These are phyloP conservation scores for Allium sativum DNA, from an alignment of 106 monocot species.

Conservation along the genomic window DNA sequence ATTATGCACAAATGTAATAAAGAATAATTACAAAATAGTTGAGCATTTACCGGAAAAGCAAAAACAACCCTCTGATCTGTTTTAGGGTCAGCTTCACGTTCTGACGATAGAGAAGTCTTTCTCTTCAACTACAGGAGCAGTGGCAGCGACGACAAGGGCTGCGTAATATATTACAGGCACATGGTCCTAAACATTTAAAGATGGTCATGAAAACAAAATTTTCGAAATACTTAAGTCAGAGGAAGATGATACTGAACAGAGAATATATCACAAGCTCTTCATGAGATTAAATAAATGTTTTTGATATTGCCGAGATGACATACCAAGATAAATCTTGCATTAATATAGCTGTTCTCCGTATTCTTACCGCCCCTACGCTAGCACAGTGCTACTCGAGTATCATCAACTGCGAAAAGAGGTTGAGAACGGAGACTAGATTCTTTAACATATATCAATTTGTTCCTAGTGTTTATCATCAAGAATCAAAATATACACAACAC, in stretches of 20 bases:
- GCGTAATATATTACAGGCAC: too few species aligned
- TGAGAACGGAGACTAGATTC: neutral
- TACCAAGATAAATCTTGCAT: slow-evolving; percentile 92
- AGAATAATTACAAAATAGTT: too few species aligned
- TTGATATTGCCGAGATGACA: neutral
- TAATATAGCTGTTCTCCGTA: slow-evolving; percentile 50
- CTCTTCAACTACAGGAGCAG: too few species aligned
- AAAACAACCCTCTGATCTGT: too few species aligned
- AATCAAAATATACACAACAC: neutral
- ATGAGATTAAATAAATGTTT: neutral
- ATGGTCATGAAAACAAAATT: too few species aligned
- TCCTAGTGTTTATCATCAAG: neutral
- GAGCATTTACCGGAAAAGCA: too few species aligned
- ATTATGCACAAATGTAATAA: too few species aligned
- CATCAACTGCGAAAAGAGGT: slow-evolving; percentile 47
- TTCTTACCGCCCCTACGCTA: slow-evolving; percentile 17
- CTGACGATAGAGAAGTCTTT: too few species aligned
- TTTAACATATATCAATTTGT: neutral
- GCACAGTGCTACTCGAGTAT: slow-evolving; percentile 53
- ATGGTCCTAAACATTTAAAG: too few species aligned
- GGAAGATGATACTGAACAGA: neutral
- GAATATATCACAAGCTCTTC: neutral
- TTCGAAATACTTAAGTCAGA: neutral
- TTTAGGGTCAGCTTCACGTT: too few species aligned
- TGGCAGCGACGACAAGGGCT: too few species aligned